Percentiles rank a stretch among this genome's conserved stretches.
Conservation (phyloP, 83 land plant species). For the Diphasiastrum complanatum region DNA sequence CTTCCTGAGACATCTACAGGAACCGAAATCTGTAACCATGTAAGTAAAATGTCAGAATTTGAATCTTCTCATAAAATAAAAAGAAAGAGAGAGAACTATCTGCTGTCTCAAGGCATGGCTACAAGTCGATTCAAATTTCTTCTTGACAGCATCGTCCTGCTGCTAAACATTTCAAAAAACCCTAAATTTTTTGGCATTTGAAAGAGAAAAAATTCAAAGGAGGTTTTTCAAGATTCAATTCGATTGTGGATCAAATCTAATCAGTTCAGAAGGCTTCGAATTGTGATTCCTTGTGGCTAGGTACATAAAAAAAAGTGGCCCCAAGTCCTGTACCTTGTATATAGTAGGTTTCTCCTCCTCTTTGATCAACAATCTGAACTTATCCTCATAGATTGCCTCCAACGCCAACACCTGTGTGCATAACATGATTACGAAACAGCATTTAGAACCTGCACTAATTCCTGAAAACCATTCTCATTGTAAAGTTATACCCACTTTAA, state of each 20-base stretch:
- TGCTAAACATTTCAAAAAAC: too few species aligned
- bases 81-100: background rate
- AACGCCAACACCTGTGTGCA: background rate
- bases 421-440: background rate
- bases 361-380: background rate
- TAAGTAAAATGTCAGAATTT: background rate
- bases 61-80: background rate
- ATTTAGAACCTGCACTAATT: background rate
- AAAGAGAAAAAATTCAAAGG: too few species aligned
- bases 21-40: background rate
- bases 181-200: too few species aligned
- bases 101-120: background rate
- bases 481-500: background rate
- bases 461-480: background rate
- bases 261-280: too few species aligned
- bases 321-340: too few species aligned
- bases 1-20: background rate
- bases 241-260: too few species aligned
- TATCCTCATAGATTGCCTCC: slow-evolving; percentile 5
- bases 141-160: too few species aligned
- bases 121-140: too few species aligned
- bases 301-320: too few species aligned
- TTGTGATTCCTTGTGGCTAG: too few species aligned
- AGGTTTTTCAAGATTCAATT: too few species aligned
- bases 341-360: background rate